phyloP scores from a whole-genome alignment of 345 rosid genomes.

The Reutealis trisperma region DNA sequence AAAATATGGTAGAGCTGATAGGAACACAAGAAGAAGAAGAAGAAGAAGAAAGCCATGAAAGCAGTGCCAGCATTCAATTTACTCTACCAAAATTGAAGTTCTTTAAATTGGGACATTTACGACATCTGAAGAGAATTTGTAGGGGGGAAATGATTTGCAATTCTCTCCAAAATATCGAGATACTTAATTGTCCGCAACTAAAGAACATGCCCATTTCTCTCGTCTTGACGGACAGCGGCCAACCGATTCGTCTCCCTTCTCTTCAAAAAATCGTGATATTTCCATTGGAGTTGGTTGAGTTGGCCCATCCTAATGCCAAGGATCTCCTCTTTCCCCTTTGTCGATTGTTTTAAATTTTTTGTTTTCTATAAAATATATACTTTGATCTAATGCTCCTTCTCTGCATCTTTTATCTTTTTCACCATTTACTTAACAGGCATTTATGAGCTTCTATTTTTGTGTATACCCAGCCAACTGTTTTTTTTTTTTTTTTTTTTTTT shows the following conservation, averaged over 20 bases:
- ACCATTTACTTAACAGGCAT: no score
- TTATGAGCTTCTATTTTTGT: no score
- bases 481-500: no score
- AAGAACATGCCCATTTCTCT: not conserved
- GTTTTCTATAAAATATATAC: no score
- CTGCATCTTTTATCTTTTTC: no score
- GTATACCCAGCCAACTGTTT: no score
- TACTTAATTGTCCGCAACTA: not conserved
- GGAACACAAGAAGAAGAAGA: no score
- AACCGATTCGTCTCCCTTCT: not conserved
- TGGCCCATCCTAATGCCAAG: not conserved
- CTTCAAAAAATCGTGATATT: not conserved
- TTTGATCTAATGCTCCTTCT: no score
- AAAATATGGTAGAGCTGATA: no score
- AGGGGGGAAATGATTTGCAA: not conserved
- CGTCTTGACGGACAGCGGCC: not conserved
- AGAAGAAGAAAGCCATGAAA: no score
- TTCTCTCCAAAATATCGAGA: not conserved
- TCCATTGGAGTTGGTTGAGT: not conserved
- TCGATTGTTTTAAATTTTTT: no score
- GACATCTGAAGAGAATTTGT: slow-evolving; percentile 6
- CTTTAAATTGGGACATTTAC: not conserved
- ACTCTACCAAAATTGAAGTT: slow-evolving; percentile 11
- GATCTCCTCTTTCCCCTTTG: not conserved
- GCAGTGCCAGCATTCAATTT: not conserved